phyloP scores from a whole-genome alignment of 2,329 filamentous ascomycete genomes.

The Xylariomycetidae sp. region DNA sequence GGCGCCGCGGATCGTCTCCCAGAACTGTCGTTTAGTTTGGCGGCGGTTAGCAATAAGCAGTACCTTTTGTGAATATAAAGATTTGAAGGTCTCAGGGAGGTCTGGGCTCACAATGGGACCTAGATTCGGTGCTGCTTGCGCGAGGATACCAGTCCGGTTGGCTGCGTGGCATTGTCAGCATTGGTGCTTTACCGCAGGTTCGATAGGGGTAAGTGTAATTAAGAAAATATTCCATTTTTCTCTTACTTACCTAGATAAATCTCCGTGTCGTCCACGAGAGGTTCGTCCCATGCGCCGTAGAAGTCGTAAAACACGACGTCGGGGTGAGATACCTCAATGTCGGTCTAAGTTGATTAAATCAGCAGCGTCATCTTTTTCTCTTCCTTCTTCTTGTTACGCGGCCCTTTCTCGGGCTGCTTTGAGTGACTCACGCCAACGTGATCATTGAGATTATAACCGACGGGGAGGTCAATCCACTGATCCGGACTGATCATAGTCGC shows the following conservation, averaged over 20 bases:
- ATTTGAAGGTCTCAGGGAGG: no score
- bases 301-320: slow-evolving; percentile 57
- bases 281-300: slow-evolving; percentile 51
- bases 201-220: no score
- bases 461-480: slow-evolving; percentile 53
- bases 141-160: slow-evolving; percentile 39
- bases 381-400: no score
- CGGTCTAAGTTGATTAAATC: slow-evolving; percentile 30
- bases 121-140: slow-evolving; percentile 60
- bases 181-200: no score
- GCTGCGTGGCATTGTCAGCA: slow-evolving; percentile 23
- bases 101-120: slow-evolving; percentile 48
- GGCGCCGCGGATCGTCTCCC: slow-evolving; percentile 48
- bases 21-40: slow-evolving; percentile 27
- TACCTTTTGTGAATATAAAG: no score
- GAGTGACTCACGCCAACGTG: slow-evolving; percentile 36
- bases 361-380: no score
- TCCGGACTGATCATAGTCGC: slow-evolving; percentile 42
- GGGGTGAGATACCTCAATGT: slow-evolving; percentile 38
- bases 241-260: slow-evolving; percentile 35
- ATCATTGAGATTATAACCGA: slow-evolving; percentile 54
- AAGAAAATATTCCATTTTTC: no score
- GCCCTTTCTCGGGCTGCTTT: no score
- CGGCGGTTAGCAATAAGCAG: no score
- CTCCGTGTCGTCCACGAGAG: slow-evolving; percentile 35